phyloP scores from a whole-genome alignment of 345 rosid species.

The Sisymbrium altissimum region DNA sequence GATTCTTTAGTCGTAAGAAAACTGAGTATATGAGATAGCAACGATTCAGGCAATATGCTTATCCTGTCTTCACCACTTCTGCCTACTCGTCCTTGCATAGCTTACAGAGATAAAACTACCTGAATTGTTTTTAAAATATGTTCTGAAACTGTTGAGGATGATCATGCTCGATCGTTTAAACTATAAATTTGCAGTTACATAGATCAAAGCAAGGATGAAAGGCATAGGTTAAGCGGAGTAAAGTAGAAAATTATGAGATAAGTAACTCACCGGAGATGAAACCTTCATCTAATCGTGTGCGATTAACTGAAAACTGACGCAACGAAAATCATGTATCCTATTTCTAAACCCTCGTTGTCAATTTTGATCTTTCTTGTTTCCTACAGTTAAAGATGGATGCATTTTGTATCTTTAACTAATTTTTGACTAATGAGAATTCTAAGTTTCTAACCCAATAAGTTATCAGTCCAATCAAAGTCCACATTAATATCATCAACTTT shows the following conservation, averaged over 20 bases:
- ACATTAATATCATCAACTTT: not conserved
- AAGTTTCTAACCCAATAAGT: not conserved
- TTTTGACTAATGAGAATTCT: not conserved
- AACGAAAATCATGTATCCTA: no score
- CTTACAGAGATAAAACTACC: no score
- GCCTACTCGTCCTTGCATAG: not conserved
- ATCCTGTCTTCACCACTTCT: constrained; percentile 22
- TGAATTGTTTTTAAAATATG: no score
- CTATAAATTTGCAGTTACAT: not conserved
- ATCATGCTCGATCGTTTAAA: not conserved
- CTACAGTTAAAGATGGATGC: not conserved
- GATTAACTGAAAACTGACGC: not conserved
- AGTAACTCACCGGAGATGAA: constrained; percentile 1
- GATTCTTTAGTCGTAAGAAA: constrained; percentile 11
- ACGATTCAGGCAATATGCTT: constrained; percentile 8
- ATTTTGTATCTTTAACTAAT: not conserved
- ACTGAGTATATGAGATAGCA: constrained; percentile 12
- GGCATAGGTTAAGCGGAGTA: not conserved
- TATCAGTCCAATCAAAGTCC: not conserved
- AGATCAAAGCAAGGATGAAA: not conserved
- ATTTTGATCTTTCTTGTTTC: not conserved
- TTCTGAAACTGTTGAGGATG: not conserved
- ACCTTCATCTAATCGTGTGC: not conserved
- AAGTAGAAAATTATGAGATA: not conserved
- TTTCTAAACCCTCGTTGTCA: not conserved